Percentiles rank a stretch among this genome's conserved stretches.
These are phyloP conservation scores for Corymbia maculata DNA, from an alignment of 345 rosid genomes.

Conservation along the genomic window DNA sequence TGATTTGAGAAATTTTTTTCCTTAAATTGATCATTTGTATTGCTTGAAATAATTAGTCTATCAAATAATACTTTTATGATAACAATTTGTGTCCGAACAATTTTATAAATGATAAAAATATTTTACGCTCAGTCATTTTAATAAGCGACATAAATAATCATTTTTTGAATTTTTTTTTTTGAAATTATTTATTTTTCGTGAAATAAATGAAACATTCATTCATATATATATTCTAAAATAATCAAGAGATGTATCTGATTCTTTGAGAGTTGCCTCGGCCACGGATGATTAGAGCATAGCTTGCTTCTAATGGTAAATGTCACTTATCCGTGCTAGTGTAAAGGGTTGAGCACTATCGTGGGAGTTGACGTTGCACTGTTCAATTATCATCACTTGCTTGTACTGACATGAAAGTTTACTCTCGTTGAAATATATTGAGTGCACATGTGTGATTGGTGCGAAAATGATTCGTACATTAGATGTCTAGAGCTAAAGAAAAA, in stretches of 20 bases:
- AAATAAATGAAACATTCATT: background rate
- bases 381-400: background rate
- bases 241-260: background rate
- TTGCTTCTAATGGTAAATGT: background rate
- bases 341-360: background rate
- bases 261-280: background rate
- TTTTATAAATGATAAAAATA: too few relatives aligned
- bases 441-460: background rate
- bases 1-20: too few relatives aligned
- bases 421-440: background rate
- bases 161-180: too few relatives aligned
- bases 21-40: too few relatives aligned
- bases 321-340: background rate
- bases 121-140: too few relatives aligned
- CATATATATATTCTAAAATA: background rate
- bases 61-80: too few relatives aligned
- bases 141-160: background rate
- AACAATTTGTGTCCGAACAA: background rate
- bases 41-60: background rate
- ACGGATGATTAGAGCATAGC: background rate
- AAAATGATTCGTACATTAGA: background rate
- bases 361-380: background rate
- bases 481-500: background rate
- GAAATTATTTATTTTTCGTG: background rate
- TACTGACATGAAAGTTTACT: background rate